phyloP scores from a whole-genome alignment of 306 rosid genomes.

The Cucumis sativus region DNA sequence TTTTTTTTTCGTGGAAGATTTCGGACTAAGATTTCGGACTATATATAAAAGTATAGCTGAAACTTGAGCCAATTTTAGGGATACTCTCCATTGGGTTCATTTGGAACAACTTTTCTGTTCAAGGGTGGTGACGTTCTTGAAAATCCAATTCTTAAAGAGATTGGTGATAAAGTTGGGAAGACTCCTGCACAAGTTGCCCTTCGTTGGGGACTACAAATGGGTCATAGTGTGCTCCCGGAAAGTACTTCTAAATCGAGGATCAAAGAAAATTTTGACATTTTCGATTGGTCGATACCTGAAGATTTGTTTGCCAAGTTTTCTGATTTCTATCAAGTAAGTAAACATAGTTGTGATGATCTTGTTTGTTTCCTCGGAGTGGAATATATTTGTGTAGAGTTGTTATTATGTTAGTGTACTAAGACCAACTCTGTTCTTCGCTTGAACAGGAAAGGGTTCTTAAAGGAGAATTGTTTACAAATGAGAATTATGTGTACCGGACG shows the following conservation, averaged over 20 bases:
- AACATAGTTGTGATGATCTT: background rate
- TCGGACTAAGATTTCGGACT: too few relatives aligned
- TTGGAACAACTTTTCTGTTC: constrained; percentile 40
- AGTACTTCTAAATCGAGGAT: constrained; percentile 54
- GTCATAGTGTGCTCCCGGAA: constrained; percentile 68
- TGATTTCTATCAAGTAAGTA: constrained; percentile 36
- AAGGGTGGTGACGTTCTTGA: constrained; percentile 38
- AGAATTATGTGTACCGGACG: background rate
- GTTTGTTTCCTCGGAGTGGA: too few relatives aligned
- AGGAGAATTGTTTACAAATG: background rate
- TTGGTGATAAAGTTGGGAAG: constrained; percentile 40
- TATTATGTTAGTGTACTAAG: background rate
- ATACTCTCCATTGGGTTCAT: constrained; percentile 65
- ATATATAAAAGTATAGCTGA: background rate
- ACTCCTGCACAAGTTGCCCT: constrained; percentile 71
- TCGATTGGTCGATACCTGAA: constrained; percentile 57
- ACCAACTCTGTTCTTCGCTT: background rate
- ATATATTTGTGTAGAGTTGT: background rate
- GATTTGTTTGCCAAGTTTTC: constrained; percentile 37
- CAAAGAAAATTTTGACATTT: constrained; percentile 50
- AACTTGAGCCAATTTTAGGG: constrained; percentile 22
- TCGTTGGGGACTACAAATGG: constrained; percentile 75
- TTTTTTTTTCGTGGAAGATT: too few relatives aligned
- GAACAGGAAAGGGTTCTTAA: background rate
- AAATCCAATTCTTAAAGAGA: constrained; percentile 27